A percentile compares a stretch with the other conserved stretches of the same genome.
Evolutionary conservation across 176 grass and related monocot genomes (phyloP).

Genomic region (Pharus latifolius): DNA sequence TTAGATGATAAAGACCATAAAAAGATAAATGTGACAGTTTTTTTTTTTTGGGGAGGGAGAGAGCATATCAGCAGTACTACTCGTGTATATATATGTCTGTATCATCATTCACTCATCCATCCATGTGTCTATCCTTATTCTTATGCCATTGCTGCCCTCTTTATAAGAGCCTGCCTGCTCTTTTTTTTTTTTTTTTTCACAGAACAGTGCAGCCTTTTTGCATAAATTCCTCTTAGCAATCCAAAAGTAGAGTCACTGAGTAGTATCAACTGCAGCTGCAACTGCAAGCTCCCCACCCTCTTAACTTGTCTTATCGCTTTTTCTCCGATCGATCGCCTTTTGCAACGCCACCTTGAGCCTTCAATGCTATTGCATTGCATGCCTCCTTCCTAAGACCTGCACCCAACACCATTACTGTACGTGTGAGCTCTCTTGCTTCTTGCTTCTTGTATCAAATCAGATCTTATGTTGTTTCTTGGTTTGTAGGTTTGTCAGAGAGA

Average conservation of each 20-base stretch:
- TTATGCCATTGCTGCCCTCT: not conserved
- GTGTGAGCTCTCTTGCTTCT: too few species aligned
- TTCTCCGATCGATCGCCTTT: conserved; percentile 19
- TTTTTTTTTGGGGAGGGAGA: too few species aligned
- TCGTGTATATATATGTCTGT: not conserved
- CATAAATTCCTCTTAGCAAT: conserved; percentile 19
- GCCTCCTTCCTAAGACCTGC: too few species aligned
- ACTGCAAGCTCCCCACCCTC: not conserved
- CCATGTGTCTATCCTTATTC: not conserved
- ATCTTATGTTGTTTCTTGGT: too few species aligned
- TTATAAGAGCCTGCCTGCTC: conserved; percentile 39
- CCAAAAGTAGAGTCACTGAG: conserved; percentile 14
- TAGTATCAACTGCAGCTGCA: not conserved
- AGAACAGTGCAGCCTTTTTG: conserved; percentile 44
- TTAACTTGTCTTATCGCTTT: conserved; percentile 38
- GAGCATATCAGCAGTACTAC: not conserved
- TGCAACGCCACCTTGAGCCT: not conserved
- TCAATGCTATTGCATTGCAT: too few species aligned
- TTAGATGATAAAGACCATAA: too few species aligned
- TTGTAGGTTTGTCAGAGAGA: too few species aligned
- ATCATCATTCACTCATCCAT: not conserved
- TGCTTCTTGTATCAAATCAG: too few species aligned
- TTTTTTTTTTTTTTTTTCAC: conserved; percentile 29
- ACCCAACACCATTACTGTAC: too few species aligned
- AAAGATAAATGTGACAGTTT: too few species aligned